A percentile compares a stretch with the other conserved stretches of the same genome.
Evolutionary conservation across 176 grass and related monocot genomes (phyloP).

Genomic region (Avena atlantica): DNA sequence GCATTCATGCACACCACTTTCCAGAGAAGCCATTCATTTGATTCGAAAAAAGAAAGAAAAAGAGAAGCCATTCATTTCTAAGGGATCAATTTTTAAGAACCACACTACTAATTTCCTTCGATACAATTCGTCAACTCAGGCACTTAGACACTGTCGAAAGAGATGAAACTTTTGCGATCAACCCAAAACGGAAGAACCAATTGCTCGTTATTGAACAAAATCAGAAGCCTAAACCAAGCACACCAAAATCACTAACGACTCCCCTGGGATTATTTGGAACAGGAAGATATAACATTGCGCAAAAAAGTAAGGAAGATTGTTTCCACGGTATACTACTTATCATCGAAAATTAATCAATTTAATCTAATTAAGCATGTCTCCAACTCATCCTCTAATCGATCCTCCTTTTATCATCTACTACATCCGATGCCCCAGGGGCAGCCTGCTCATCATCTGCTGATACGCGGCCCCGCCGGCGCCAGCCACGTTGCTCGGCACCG

Average conservation of each 20-base stretch:
- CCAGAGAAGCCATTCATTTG: no score
- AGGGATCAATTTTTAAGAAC: no score
- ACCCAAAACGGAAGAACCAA: background rate
- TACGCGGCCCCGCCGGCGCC: constrained; percentile 24
- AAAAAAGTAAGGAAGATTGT: constrained; percentile 11
- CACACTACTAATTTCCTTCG: no score
- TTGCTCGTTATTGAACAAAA: background rate
- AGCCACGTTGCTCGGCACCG: background rate
- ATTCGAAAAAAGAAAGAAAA: no score
- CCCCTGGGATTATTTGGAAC: background rate
- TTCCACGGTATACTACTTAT: constrained; percentile 44
- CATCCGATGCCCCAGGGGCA: constrained; percentile 58
- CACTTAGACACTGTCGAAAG: no score
- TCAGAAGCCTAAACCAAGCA: no score
- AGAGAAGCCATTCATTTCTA: no score
- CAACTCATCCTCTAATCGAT: constrained; percentile 14
- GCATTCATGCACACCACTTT: no score
- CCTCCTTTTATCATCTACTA: constrained; percentile 64
- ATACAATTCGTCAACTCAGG: no score
- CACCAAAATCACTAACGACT: background rate
- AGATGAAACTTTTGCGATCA: background rate
- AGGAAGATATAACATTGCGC: background rate
- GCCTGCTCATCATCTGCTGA: constrained; percentile 62
- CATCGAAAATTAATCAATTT: background rate
- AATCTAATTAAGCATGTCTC: background rate